Base-by-base conservation (phyloP, 768 basidiomycete genomes). In the Russula abietina region DNA sequence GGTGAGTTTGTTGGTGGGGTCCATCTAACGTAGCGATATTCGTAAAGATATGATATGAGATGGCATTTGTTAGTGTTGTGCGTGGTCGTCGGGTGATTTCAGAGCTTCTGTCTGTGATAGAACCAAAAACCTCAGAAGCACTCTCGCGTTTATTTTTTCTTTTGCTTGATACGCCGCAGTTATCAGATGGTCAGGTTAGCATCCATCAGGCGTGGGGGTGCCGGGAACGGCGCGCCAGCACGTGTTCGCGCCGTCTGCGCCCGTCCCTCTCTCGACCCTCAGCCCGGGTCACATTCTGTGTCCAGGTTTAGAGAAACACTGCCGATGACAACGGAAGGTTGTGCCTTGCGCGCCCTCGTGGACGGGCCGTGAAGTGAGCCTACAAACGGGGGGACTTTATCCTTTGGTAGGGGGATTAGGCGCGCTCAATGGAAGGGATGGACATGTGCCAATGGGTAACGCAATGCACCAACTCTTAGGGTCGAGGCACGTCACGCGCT, bases 321-420 rank as follows among this genome's bases (percentile, higher is more conserved):
- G 54, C 60, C 60, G 60, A 61, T 46, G 53, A 55, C 19, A 11
- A 38, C 60, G 60, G 60, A 61, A 36, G 38, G 59, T 16, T 22
- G 43, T 60, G 59, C 52, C 52, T 60, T 55, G 57, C 38, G 33
- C 43, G 43, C 41, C 6, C 1, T 8, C 16, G 1, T 38, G 32
- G 28, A 51, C 50, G 58, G 43, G 52, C 59, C 52, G 59, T 54
- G 43, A 3, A 24, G 11, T 8, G 2, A 36, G 41, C 36, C 43
- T 16, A 52, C 32, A 30, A 48, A 48, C 33, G 24, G 52, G 45
- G 26, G 45, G 30, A 36, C 8, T 22, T 33, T 57, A 8, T 9
- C 41, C 43, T 32, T 32, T 17, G 38, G 17, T 17, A 54, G n/a
- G 59, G 24, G 4, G 43, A 17, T 33, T 45, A 45, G 19, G 16